These are phyloP conservation scores for Arabidopsis hybrid DNA, from an alignment of 441 rosid genomes.

Conservation along the genomic window DNA sequence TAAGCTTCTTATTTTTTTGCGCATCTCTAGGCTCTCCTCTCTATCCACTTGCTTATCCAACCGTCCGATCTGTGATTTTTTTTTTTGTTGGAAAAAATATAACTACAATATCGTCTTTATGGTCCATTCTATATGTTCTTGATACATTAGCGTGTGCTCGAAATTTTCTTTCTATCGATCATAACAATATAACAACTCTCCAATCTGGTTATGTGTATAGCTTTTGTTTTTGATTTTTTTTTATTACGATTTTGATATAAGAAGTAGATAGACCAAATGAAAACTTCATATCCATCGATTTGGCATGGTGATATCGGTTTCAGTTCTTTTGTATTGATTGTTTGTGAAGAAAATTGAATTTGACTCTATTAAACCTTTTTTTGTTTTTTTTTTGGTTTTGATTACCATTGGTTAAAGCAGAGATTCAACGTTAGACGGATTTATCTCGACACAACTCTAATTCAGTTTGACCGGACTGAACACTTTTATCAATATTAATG, in stretches of 20 bases:
- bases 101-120: background rate
- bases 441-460: conserved; percentile 2
- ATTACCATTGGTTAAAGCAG: background rate
- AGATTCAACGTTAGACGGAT: background rate
- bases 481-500: conserved; percentile 15
- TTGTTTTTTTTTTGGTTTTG: background rate
- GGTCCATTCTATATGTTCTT: background rate
- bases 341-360: background rate
- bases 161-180: background rate
- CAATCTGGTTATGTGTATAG: background rate
- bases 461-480: background rate
- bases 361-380: too few relatives aligned
- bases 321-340: background rate
- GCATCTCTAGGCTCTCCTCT: conserved; percentile 41
- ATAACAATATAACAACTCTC: background rate
- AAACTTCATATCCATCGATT: background rate
- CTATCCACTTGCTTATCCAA: conserved; percentile 37
- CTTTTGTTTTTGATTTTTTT: background rate
- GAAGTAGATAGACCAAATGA: background rate
- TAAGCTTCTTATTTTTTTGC: conserved; percentile 20
- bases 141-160: background rate
- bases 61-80: conserved; percentile 31
- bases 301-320: background rate
- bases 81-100: background rate
- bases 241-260: background rate